Conservation (phyloP, 306 rosid species). For the Pyrus communis region DNA sequence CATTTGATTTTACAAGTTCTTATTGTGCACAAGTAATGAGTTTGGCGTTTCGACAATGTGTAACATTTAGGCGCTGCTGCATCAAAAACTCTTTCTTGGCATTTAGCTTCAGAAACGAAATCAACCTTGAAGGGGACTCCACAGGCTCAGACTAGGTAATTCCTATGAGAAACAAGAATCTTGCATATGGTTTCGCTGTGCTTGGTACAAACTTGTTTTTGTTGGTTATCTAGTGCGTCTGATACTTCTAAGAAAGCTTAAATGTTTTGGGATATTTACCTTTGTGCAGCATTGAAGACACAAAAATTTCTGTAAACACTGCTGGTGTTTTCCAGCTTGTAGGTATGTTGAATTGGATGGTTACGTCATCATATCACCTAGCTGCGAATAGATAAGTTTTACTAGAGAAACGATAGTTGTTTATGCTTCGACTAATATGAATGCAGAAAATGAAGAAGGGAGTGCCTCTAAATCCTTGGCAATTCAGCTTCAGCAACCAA, state of each 20-base stretch:
- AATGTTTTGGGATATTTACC: background rate
- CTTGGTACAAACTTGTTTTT: background rate
- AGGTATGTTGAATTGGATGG: slow-evolving; percentile 40
- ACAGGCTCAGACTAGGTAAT: slow-evolving; percentile 41
- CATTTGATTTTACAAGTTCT: slow-evolving; percentile 1
- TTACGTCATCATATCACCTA: background rate
- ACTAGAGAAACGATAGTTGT: background rate
- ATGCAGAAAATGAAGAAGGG: slow-evolving; percentile 57
- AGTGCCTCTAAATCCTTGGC: slow-evolving; percentile 32
- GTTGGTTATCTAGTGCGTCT: background rate
- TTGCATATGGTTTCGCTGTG: background rate
- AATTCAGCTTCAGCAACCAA: slow-evolving; percentile 35
- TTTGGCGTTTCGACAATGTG: slow-evolving; percentile 6
- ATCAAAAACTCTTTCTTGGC: slow-evolving; percentile 89
- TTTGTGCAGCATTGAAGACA: slow-evolving; percentile 40
- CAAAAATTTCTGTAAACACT: slow-evolving; percentile 40
- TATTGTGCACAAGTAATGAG: slow-evolving; percentile 1
- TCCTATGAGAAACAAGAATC: background rate
- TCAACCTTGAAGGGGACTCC: slow-evolving; percentile 55
- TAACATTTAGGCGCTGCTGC: slow-evolving; percentile 41
- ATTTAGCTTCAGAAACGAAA: slow-evolving; percentile 86
- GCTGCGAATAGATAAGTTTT: background rate
- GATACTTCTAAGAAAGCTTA: background rate
- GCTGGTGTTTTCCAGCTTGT: slow-evolving; percentile 68
- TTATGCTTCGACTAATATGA: slow-evolving; percentile 19